Conservation (phyloP, 2,329 filamentous ascomycete genomes). For the Ceratocystis cubensis region DNA sequence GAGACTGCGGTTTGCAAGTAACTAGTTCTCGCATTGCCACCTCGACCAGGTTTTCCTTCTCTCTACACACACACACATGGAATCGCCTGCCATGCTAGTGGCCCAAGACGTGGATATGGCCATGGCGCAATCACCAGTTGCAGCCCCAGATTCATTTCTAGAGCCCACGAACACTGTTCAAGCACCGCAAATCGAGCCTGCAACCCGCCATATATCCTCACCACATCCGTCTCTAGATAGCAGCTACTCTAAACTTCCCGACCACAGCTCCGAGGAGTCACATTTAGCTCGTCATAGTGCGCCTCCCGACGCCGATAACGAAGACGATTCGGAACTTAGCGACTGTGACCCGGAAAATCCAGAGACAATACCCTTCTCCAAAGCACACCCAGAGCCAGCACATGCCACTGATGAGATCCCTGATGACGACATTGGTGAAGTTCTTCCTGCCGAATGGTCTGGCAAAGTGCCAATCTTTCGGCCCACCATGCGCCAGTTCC, state of each 20-base stretch:
- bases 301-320: background rate
- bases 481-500: slow-evolving; percentile 90
- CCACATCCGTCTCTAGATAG: background rate
- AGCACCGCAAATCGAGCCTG: background rate
- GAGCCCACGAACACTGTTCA: background rate
- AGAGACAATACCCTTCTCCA: slow-evolving; percentile 12
- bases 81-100: background rate
- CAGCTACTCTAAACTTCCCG: background rate
- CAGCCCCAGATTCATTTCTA: background rate
- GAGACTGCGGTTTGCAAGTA: background rate
- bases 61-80: background rate
- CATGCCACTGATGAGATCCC: slow-evolving; percentile 24
- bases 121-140: background rate
- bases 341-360: slow-evolving; percentile 42
- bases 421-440: slow-evolving; percentile 58
- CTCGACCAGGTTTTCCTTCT: background rate
- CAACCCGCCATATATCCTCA: background rate
- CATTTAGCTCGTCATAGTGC: background rate
- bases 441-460: slow-evolving; percentile 79
- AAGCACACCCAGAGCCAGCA: slow-evolving; percentile 12
- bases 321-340: slow-evolving; percentile 50
- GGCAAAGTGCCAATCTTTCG: slow-evolving; percentile 88
- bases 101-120: background rate
- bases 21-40: background rate
- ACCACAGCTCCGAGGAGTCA: background rate